phyloP scores from a whole-genome alignment of 2,329 filamentous ascomycete genomes.

The Tricladium varicosporioides region DNA sequence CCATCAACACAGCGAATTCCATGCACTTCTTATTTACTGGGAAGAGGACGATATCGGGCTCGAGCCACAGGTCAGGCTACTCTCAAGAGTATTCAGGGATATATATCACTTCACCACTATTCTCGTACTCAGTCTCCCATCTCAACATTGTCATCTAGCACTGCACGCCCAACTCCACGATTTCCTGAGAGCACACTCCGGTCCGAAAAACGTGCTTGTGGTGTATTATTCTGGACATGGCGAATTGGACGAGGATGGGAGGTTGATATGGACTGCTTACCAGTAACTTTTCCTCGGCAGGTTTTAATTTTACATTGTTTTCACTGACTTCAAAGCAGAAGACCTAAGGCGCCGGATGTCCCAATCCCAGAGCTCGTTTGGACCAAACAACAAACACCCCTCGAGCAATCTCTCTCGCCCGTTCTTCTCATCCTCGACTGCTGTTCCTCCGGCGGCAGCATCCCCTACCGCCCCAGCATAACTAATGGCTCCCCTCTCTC shows the following conservation, averaged over 20 bases:
- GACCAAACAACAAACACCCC: conserved; percentile 5
- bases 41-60: conserved; percentile 6
- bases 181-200: background rate
- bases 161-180: background rate
- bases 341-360: background rate
- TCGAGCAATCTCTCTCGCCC: background rate
- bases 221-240: conserved; percentile 10
- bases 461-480: background rate
- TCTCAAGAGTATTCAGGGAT: background rate
- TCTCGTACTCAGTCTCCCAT: background rate
- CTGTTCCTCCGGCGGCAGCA: background rate
- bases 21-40: conserved; percentile 7
- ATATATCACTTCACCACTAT: conserved; percentile 7
- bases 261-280: conserved; percentile 4
- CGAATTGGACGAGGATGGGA: background rate
- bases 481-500: background rate
- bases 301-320: background rate
- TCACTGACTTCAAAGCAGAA: background rate
- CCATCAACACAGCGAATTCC: background rate
- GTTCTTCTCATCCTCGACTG: conserved; percentile 5
- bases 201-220: conserved; percentile 1
- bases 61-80: background rate
- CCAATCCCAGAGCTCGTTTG: background rate
- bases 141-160: background rate
- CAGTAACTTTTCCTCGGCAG: background rate